phyloP scores from a whole-genome alignment of 768 basidiomycete species.

The Pulveroboletus sp. region DNA sequence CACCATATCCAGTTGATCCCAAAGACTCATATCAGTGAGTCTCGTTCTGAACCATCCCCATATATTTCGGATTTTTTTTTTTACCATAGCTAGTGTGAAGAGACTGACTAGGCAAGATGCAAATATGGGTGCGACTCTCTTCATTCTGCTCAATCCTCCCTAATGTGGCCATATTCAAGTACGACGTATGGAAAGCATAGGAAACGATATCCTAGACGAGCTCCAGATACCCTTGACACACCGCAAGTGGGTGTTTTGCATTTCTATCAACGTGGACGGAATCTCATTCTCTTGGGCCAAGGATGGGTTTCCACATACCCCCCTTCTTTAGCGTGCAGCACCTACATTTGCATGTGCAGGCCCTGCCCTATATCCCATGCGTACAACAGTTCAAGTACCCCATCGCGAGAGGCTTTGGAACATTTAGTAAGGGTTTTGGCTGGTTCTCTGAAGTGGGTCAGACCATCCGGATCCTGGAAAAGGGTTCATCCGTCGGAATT shows the following conservation, averaged over 20 bases:
- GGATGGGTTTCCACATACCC: constrained; percentile 80
- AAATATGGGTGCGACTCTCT: constrained; percentile 40
- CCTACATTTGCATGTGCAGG: constrained; percentile 72
- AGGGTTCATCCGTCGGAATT: constrained; percentile 45
- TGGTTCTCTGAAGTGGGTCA: constrained; percentile 71
- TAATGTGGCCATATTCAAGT: constrained; percentile 34
- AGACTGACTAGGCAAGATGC: constrained; percentile 42
- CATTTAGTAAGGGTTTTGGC: constrained; percentile 56
- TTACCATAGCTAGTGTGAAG: constrained; percentile 48
- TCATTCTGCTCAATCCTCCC: constrained; percentile 8
- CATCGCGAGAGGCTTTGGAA: constrained; percentile 33
- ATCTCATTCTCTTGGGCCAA: constrained; percentile 22
- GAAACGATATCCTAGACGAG: constrained; percentile 47
- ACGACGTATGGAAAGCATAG: constrained; percentile 45
- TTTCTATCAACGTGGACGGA: background rate
- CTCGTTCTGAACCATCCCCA: background rate
- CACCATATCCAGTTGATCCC: constrained; percentile 52
- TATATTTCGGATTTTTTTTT: background rate
- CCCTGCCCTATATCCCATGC: constrained; percentile 53
- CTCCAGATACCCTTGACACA: constrained; percentile 37
- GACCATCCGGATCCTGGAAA: constrained; percentile 54
- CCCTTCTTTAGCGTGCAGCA: constrained; percentile 72
- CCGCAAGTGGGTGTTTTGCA: constrained; percentile 40
- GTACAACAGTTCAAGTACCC: constrained; percentile 45
- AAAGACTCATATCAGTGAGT: constrained; percentile 47